A percentile compares a stretch with the other conserved stretches of the same genome.
Conservation (phyloP, 352 stramenopile genomes). For the Pythium monospermum region DNA sequence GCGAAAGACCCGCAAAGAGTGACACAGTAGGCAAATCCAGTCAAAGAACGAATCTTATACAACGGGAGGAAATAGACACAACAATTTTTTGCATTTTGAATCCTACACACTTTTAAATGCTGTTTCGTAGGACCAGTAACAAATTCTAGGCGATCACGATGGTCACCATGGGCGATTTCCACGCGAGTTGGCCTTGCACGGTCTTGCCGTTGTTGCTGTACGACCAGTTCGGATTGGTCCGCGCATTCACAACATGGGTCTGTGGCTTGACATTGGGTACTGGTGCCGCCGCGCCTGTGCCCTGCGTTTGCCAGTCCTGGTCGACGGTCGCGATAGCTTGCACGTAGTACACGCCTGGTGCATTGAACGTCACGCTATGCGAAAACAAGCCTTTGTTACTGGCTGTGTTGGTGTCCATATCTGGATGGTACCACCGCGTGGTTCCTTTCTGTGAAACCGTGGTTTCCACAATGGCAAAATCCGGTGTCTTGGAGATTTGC, state of each 20-base stretch:
- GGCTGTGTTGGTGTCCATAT: constrained; percentile 26
- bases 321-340: constrained; percentile 57
- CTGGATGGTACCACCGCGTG: constrained; percentile 59
- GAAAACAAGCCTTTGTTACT: constrained; percentile 53
- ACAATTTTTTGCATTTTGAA: too few species aligned
- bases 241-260: constrained; percentile 69
- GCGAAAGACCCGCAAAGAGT: too few species aligned
- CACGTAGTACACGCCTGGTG: constrained; percentile 46
- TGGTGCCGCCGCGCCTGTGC: constrained; percentile 26
- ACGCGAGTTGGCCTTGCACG: constrained; percentile 56
- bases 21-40: too few species aligned
- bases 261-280: constrained; percentile 51
- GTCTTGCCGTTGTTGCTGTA: constrained; percentile 55
- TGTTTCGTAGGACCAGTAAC: too few species aligned
- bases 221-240: constrained; percentile 50
- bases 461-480: constrained; percentile 20
- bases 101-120: too few species aligned
- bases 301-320: constrained; percentile 57
- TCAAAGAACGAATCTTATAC: too few species aligned
- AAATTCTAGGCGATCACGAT: constrained; percentile 3
- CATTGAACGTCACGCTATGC: constrained; percentile 30
- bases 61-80: too few species aligned
- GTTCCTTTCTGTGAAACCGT: constrained; percentile 37
- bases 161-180: constrained; percentile 35
- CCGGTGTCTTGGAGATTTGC: constrained; percentile 32